Base-by-base conservation (phyloP, 805 yeast genomes). In the Metschnikowia amazonensis region DNA sequence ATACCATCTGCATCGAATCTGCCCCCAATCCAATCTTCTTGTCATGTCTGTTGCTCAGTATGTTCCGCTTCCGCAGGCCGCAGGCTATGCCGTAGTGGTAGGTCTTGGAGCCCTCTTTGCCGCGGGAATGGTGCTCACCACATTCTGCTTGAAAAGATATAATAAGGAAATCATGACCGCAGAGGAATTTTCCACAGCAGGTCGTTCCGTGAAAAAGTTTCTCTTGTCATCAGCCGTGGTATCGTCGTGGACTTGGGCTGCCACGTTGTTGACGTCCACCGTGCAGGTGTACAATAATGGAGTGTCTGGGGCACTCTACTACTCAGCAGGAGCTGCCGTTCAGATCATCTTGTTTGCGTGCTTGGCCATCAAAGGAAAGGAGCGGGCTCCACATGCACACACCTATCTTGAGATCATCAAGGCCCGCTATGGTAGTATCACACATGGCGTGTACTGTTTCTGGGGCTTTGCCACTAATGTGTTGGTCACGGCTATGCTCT, bases 131-230 rank as follows among this genome's bases (percentile, higher is more conserved):
- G 80, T 89, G 58, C 60, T 76, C 36, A 82, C 86, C 44, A 88
- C 96, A 0, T 75, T 70, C 40, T 73, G 86, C 48, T 71, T 89
- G 36, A 78, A 80, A 54, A 74, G 96, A 38, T 90, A 89, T 64
- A 90, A 88, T 60, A 79, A 80, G 56, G 97, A 90, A 65, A 76
- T 86, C 45, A 84, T 89, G 65, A 88, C 96, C 5, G 89, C 97
- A 3, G 97, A 90, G 67, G 96, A 89, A 61, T 90, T 90, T 56
- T 80, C 95, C 2, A 89, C 97, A 4, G 96, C 97, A 29, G 96
- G 96, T 53, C 78, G 96, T 61, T 74, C 88, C 3, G 95, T 90
- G 34, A 86, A 84, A 56, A 82, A 92, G 0, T 94, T 94, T 40
- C 72, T 90, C 53, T 84, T 89, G 50, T 82, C 92, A 4, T 82